phyloP scores from a whole-genome alignment of 169 alveolate species.

The Neospora caninum region DNA sequence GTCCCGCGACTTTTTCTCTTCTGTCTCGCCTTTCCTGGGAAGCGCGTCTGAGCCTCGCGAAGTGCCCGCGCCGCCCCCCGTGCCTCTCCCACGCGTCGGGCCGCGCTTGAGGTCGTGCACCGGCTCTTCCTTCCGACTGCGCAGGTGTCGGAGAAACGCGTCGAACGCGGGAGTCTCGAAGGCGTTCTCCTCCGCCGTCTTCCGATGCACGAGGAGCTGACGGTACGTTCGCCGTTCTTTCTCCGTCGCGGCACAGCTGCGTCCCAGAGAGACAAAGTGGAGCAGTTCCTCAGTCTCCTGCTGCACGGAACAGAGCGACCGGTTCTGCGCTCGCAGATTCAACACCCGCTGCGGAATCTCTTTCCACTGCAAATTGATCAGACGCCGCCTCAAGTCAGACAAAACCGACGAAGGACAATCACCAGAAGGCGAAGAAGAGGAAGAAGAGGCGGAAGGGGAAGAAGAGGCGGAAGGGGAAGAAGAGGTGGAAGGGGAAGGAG shows the following conservation, averaged over 20 bases:
- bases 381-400: neutral
- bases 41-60: no score
- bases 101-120: neutral
- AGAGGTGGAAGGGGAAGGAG: neutral
- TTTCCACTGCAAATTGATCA: neutral
- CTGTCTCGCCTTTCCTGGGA: no score
- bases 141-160: neutral
- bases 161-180: neutral
- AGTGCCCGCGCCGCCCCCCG: no score
- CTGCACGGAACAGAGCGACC: neutral
- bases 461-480: neutral
- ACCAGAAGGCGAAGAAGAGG: neutral
- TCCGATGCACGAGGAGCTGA: neutral
- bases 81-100: neutral
- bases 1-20: neutral
- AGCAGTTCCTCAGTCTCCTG: slow-evolving; percentile 3
- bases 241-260: neutral
- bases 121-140: neutral
- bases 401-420: neutral
- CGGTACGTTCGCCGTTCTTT: neutral
- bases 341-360: neutral
- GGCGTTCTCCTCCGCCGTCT: neutral
- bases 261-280: neutral
- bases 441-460: neutral
- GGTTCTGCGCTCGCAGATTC: neutral